Base-by-base conservation (phyloP, 371 early-diverging fungal genomes). In the Coemansia sp. region DNA sequence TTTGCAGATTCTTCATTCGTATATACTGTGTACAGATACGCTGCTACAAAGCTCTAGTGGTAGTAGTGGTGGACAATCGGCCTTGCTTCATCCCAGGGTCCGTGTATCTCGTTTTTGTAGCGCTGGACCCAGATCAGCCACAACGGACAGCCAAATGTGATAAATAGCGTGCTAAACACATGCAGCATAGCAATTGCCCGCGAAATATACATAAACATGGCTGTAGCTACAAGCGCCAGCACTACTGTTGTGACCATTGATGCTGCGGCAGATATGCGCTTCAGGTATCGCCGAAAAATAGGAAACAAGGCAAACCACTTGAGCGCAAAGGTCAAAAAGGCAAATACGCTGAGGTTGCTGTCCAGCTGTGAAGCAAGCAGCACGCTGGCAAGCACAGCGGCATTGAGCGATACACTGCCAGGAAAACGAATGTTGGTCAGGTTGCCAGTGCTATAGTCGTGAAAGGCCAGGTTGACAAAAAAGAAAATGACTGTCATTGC, bases 51-150 rank as follows among this genome's bases (percentile, higher is more conserved):
- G 5, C 6, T n/a, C 48, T 71, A 75, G 59, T 58, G 57, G 40
- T 66, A 75, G 54, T 80, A 78, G 48, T 61, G 70, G 32, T 81
- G 76, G 1, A 82, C 82, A 21, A 89, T 84, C n/a, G 92, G 93
- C 26, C 88, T 78, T 11, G 96, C 97, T 82, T 95, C 96, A 79
- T 97, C 97, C 97, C 97, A 97, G 17, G 97, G 96, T 0, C 97
- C 97, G 64, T 94, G 91, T 32, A 95, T 95, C 80, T 94, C 94
- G 76, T 94, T 95, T 84, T 96, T 96, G 83, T 94, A 95, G 54
- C 91, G 87, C 81, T 94, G 94, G 48, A 94, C 87, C 79, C 89
- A 89, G 21, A 95, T 91, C 39, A 96, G 86, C 94, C 94, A 94
- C 58, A 87, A 88, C 0, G 96, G 96, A 68, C 96, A 93, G 19